Percentiles rank a stretch among this genome's conserved stretches.
phyloP scores from a whole-genome alignment of 2,329 filamentous ascomycete genomes.

The Nigrograna mackinnonii region DNA sequence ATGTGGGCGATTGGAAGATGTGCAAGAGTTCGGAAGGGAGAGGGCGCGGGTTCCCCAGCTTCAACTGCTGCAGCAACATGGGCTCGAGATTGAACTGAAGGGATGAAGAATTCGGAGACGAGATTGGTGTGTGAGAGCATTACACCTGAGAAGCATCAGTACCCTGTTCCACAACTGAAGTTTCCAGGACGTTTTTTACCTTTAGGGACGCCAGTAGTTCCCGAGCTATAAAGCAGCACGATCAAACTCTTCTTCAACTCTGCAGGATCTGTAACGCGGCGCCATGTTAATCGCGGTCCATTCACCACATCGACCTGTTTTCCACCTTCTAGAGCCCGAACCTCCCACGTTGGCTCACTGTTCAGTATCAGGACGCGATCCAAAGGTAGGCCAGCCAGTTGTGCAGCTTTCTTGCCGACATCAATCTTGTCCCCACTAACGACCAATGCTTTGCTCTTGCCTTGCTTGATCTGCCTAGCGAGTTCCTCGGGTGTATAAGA shows the following conservation, averaged over 20 bases:
- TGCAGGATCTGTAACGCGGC: slow-evolving; percentile 52
- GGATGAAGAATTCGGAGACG: slow-evolving; percentile 33
- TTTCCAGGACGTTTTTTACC: slow-evolving; percentile 7
- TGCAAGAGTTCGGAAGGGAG: slow-evolving; percentile 41
- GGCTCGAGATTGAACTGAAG: slow-evolving; percentile 14
- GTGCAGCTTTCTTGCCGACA: slow-evolving; percentile 51
- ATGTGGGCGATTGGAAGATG: slow-evolving; percentile 51
- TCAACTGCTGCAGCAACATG: slow-evolving; percentile 11
- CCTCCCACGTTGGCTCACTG: slow-evolving; percentile 44
- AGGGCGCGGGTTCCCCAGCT: slow-evolving; percentile 20
- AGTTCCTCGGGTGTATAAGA: slow-evolving; percentile 54
- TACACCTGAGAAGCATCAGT: slow-evolving; percentile 23
- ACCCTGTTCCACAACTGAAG: neutral
- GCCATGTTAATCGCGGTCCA: slow-evolving; percentile 45
- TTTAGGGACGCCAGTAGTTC: slow-evolving; percentile 49
- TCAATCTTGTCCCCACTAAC: slow-evolving; percentile 53
- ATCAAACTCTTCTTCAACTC: slow-evolving; percentile 49
- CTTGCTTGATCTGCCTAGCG: slow-evolving; percentile 47
- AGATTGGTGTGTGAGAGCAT: slow-evolving; percentile 44
- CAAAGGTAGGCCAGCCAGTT: slow-evolving; percentile 47
- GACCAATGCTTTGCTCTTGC: slow-evolving; percentile 43
- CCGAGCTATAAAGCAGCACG: slow-evolving; percentile 47
- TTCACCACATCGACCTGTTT: slow-evolving; percentile 14
- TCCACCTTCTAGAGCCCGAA: slow-evolving; percentile 30
- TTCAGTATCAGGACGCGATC: slow-evolving; percentile 47